Conservation (phyloP, 768 basidiomycete genomes). For the Lentinus tigrinus region DNA sequence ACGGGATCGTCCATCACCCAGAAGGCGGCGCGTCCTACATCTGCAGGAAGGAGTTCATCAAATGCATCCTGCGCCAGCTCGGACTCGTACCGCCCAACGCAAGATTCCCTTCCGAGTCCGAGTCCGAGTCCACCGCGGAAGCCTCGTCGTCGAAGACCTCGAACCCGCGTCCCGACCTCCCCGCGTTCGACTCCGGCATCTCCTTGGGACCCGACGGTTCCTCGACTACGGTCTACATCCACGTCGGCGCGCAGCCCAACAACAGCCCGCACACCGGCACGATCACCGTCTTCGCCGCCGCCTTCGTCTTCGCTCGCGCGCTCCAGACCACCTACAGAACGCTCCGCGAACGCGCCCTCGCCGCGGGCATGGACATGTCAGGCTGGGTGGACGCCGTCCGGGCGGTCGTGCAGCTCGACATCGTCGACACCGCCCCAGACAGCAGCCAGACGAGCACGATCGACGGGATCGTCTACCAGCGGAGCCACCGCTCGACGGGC, state of each 20-base stretch:
- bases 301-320: slow-evolving; percentile 26
- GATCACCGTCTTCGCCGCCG: slow-evolving; percentile 27
- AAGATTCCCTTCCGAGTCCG: not conserved
- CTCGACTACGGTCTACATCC: slow-evolving; percentile 12
- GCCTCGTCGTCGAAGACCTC: not conserved
- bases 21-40: slow-evolving; percentile 27
- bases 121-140: not conserved
- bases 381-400: slow-evolving; percentile 3
- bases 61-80: slow-evolving; percentile 4
- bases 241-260: slow-evolving; percentile 34
- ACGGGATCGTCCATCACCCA: slow-evolving; percentile 26
- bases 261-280: slow-evolving; percentile 33
- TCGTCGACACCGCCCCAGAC: slow-evolving; percentile 32
- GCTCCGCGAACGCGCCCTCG: slow-evolving; percentile 8
- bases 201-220: not conserved
- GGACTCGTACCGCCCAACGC: slow-evolving; percentile 4
- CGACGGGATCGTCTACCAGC: slow-evolving; percentile 26
- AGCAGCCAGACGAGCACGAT: not conserved
- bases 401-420: slow-evolving; percentile 22
- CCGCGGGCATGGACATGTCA: not conserved
- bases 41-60: slow-evolving; percentile 14
- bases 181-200: not conserved
- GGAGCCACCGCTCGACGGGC: slow-evolving; percentile 25
- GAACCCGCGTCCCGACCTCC: not conserved
- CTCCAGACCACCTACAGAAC: slow-evolving; percentile 11